Conservation (phyloP, 2,329 filamentous ascomycete genomes). For the Graphium sp. region DNA sequence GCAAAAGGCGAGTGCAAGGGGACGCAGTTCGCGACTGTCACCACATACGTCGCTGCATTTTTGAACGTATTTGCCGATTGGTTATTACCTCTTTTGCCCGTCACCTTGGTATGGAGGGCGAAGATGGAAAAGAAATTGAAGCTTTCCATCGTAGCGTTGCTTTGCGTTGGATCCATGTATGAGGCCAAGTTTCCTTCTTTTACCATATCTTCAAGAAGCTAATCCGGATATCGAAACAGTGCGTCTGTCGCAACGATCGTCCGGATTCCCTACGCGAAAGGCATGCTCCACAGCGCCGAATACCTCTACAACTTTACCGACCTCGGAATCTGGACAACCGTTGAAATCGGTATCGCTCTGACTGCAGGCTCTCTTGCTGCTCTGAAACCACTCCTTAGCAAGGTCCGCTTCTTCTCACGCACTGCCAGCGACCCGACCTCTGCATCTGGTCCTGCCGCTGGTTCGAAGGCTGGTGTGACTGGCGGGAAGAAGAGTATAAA, state of each 20-base stretch:
- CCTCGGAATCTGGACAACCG: slow-evolving; percentile 23
- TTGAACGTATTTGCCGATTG: no score
- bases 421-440: no score
- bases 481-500: no score
- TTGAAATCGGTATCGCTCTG: slow-evolving; percentile 22
- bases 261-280: slow-evolving; percentile 22
- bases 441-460: no score
- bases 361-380: slow-evolving; percentile 20
- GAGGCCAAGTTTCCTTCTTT: slow-evolving; percentile 8
- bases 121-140: no score
- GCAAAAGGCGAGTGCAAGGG: no score
- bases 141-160: no score
- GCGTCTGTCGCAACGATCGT: slow-evolving; percentile 23
- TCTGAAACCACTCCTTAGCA: slow-evolving; percentile 14
- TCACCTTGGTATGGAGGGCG: no score
- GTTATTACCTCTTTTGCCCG: no score
- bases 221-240: slow-evolving; percentile 7
- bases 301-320: slow-evolving; percentile 22
- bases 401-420: slow-evolving; percentile 9
- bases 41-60: no score
- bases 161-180: slow-evolving; percentile 19
- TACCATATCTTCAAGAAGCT: slow-evolving; percentile 3
- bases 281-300: slow-evolving; percentile 16
- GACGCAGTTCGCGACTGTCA: no score
- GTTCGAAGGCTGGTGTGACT: no score